Conservation (phyloP, 129 eudicot species). For the Cynara cardunculus region DNA sequence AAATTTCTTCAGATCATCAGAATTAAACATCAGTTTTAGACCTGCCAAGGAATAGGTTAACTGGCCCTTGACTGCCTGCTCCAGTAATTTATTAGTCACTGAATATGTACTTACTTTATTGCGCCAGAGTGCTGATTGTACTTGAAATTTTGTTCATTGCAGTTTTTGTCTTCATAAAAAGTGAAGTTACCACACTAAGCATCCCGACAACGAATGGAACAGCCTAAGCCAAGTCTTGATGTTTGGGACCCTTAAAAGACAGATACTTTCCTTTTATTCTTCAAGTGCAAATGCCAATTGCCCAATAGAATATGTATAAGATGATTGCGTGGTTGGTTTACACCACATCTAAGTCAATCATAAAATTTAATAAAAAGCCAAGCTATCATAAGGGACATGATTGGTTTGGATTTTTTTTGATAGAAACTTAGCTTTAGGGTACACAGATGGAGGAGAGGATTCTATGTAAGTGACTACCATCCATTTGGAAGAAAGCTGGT, state of each 20-base stretch:
- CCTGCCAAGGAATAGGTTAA: background rate
- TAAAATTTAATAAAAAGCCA: background rate
- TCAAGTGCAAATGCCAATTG: background rate
- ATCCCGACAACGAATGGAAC: background rate
- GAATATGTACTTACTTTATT: background rate
- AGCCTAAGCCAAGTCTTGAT: background rate
- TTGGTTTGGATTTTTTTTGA: background rate
- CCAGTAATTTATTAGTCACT: background rate
- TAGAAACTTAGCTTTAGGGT: background rate
- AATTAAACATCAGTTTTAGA: background rate
- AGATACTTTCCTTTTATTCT: background rate
- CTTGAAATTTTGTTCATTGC: background rate
- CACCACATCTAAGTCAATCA: background rate
- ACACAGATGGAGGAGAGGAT: background rate
- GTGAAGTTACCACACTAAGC: background rate
- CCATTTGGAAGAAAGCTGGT: background rate
- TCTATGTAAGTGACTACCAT: slow-evolving; percentile 6
- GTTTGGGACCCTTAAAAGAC: background rate
- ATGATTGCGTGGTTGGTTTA: background rate
- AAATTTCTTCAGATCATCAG: background rate
- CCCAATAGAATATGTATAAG: background rate
- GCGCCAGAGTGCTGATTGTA: background rate
- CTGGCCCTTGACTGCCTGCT: background rate
- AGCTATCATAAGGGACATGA: background rate
- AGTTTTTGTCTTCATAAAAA: background rate